Base-by-base conservation (phyloP, 2,329 filamentous ascomycete genomes). In the Sclerotinia borealis region DNA sequence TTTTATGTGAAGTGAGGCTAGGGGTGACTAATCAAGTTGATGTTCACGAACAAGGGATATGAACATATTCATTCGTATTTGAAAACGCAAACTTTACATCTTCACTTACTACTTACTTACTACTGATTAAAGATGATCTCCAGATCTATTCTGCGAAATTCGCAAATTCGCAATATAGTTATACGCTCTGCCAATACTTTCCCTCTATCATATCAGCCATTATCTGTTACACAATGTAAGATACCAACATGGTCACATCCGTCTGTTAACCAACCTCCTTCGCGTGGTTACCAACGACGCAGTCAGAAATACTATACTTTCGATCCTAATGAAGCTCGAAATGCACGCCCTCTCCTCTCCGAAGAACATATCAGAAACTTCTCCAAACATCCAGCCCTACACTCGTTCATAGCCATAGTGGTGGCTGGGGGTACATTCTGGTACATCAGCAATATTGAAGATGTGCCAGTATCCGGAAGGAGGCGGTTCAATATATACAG, bases 401-500 rank as follows among this genome's bases (percentile, higher is more conserved):
- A 78, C 50, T 75, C 76, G 62, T 70, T 77, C 34, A 74, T 83
- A 17, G 72, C 80, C 19, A 67, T 77, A 0, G 65, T 77, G 17
- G 77, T 78, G 34, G 73, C 78, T 19, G 70, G 75, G n/a, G 78
- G 76, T 6, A 27, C 64, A 19, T 55, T 72, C 4, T 86, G 92
- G 73, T 92, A 92, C 77, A 78, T 86, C 62, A 80, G 77, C 72
- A 88, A 92, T 72, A 78, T 90, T 48, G 87, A 93, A 74, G 83
- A 82, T 37, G 89, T 93, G 17, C 89, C 90, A 2, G 82, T 92
- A 8, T 89, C 86, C 6, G 87, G 88, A 0, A 83, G 91, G 10
- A 80, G 80, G 70, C 83, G 90, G 41, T 93, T 93, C 81, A 93
- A 92, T 74, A 84, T 85, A 72, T 83, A 86, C 65, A 79, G 78